Evolutionary conservation across 768 basidiomycete species (phyloP).

Genomic region (Sutorius australiensis): DNA sequence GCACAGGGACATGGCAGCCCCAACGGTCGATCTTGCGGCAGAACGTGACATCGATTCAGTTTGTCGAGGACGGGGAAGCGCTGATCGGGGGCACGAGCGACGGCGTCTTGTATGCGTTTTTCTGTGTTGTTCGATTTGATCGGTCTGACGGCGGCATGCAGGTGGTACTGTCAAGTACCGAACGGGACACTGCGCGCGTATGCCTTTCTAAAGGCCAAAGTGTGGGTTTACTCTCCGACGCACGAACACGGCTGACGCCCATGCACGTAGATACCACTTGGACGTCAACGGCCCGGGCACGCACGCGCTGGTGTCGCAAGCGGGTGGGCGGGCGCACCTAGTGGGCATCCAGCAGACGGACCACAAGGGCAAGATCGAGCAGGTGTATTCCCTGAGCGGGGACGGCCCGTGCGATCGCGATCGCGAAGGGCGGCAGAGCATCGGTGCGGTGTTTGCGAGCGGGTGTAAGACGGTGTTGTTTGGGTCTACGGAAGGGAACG

Average conservation of each 20-base stretch:
- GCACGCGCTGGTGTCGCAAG: conserved; percentile 52
- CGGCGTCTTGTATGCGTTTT: conserved; percentile 53
- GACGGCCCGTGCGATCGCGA: conserved; percentile 12
- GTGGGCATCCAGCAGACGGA: conserved; percentile 49
- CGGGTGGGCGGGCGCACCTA: conserved; percentile 47
- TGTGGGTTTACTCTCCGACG: conserved; percentile 39
- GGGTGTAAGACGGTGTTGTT: conserved; percentile 53
- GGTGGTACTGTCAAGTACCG: conserved; percentile 67
- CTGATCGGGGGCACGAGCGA: conserved; percentile 68
- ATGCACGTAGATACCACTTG: conserved; percentile 43
- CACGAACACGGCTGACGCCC: no score
- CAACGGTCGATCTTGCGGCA: conserved; percentile 62
- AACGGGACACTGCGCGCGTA: conserved; percentile 63
- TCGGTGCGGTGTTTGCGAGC: conserved; percentile 54
- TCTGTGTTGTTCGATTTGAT: neutral
- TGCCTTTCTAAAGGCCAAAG: conserved; percentile 53
- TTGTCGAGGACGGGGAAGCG: conserved; percentile 59
- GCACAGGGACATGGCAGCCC: conserved; percentile 55
- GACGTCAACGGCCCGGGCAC: conserved; percentile 47
- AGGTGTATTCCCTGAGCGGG: conserved; percentile 45
- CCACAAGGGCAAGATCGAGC: conserved; percentile 50
- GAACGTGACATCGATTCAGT: conserved; percentile 61
- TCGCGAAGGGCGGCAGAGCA: conserved; percentile 30
- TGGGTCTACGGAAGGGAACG: conserved; percentile 50
- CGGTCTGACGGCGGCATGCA: conserved; percentile 26